Evolutionary conservation across 805 yeast species (phyloP).

Genomic region (Phaffomyces antillensis): DNA sequence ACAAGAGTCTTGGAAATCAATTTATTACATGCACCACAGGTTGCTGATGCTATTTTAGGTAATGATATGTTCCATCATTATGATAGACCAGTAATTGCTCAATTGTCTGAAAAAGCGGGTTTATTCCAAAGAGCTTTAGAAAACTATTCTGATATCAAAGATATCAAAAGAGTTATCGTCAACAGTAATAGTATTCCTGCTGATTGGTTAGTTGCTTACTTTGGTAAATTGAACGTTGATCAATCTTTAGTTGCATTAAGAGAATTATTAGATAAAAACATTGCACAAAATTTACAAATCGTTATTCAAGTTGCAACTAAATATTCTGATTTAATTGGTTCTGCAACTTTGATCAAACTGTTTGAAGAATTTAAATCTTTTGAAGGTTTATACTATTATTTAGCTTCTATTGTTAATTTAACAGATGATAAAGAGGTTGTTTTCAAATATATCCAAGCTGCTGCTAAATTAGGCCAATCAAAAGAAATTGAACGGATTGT

Average conservation of each 20-base stretch:
- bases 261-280: conserved; percentile 73
- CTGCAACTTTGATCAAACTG: conserved; percentile 74
- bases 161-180: conserved; percentile 89
- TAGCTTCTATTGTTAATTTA: conserved; percentile 87
- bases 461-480: conserved; percentile 82
- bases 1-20: conserved; percentile 91
- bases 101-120: conserved; percentile 93
- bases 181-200: conserved; percentile 79
- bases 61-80: conserved; percentile 93
- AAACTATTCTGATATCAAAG: conserved; percentile 89
- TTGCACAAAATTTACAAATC: conserved; percentile 84
- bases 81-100: conserved; percentile 89
- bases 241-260: conserved; percentile 83
- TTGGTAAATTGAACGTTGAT: conserved; percentile 91
- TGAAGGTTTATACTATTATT: conserved; percentile 92
- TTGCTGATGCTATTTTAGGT: conserved; percentile 96
- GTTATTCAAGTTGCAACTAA: conserved; percentile 96
- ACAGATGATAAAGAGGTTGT: conserved; percentile 94
- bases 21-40: conserved; percentile 95
- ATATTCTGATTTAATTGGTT: conserved; percentile 89
- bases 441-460: conserved; percentile 91
- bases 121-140: conserved; percentile 92
- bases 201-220: conserved; percentile 90
- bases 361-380: conserved; percentile 89
- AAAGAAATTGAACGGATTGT: conserved; percentile 95